Percentiles rank a stretch among this genome's conserved stretches.
Conservation (phyloP, 2,329 filamentous ascomycete species). For the Penicillium sp. region DNA sequence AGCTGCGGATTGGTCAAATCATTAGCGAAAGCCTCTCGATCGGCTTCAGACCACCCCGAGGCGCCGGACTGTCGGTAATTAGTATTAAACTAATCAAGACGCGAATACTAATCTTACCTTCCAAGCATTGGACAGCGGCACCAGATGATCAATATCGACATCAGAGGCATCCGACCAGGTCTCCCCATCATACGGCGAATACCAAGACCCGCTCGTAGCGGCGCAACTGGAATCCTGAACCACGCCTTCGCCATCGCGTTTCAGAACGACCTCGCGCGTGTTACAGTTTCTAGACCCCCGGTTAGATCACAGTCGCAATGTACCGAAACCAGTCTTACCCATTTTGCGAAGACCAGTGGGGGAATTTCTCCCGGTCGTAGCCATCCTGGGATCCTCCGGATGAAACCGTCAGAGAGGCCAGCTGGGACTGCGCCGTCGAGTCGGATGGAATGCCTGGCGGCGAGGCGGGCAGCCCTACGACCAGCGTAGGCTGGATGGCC, state of each 20-base stretch:
- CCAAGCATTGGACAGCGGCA: slow-evolving; percentile 76
- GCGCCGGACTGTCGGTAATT: slow-evolving; percentile 51
- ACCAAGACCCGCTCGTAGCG: slow-evolving; percentile 54
- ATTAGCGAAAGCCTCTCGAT: slow-evolving; percentile 67
- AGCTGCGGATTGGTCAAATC: slow-evolving; percentile 71
- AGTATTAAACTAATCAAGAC: background rate
- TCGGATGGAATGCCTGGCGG: slow-evolving; percentile 59
- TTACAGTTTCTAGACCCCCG: slow-evolving; percentile 53
- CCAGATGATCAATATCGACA: slow-evolving; percentile 77
- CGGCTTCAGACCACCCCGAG: slow-evolving; percentile 61
- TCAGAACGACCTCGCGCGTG: slow-evolving; percentile 65
- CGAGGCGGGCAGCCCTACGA: slow-evolving; percentile 12
- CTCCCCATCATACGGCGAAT: slow-evolving; percentile 65
- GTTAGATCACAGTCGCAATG: too few relatives aligned
- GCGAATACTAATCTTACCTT: slow-evolving; percentile 43
- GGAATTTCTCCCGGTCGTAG: slow-evolving; percentile 64
- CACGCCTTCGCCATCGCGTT: slow-evolving; percentile 60
- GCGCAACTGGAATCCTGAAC: too few relatives aligned
- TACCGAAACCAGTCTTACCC: slow-evolving; percentile 6
- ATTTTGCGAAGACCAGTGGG: slow-evolving; percentile 57
- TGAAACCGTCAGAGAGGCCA: slow-evolving; percentile 55
- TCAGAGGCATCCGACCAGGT: slow-evolving; percentile 63
- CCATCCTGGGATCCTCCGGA: slow-evolving; percentile 49
- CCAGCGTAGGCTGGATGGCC: slow-evolving; percentile 19
- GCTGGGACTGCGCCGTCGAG: slow-evolving; percentile 52